phyloP scores from a whole-genome alignment of 129 eudicot species.

The Tagetes erecta region DNA sequence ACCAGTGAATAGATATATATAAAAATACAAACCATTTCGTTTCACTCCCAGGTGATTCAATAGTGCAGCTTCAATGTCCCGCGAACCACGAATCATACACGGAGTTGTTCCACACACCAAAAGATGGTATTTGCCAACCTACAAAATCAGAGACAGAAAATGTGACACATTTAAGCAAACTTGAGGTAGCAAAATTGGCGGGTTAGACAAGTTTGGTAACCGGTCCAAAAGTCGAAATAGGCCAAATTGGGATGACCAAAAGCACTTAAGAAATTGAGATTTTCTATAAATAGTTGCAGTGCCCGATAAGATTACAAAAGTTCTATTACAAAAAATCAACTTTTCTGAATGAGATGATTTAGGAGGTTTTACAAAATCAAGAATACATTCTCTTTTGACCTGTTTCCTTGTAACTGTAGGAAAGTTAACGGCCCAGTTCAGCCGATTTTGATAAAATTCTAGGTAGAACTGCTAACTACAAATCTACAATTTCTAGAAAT shows the following conservation, averaged over 20 bases:
- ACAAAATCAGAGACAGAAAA: constrained; percentile 26
- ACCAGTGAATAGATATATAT: not conserved
- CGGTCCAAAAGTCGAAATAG: not conserved
- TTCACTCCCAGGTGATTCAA: constrained; percentile 93
- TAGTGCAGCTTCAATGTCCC: constrained; percentile 86
- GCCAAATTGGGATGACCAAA: not conserved
- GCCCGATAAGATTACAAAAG: not conserved
- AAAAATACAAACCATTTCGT: constrained; percentile 69
- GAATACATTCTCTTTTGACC: not conserved
- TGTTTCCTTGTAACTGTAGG: not conserved
- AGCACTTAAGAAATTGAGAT: not conserved
- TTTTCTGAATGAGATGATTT: not conserved
- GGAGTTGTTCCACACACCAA: constrained; percentile 99
- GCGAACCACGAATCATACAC: constrained; percentile 99
- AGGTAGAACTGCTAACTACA: not conserved
- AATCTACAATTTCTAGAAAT: not conserved
- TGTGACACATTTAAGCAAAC: not conserved
- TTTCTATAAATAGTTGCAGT: not conserved
- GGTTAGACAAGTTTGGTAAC: not conserved
- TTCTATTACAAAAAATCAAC: not conserved
- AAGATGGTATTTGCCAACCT: constrained; percentile 99
- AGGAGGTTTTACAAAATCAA: not conserved
- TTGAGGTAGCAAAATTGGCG: not conserved
- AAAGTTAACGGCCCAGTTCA: not conserved
- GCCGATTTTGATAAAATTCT: not conserved